These are phyloP conservation scores for Saccharomyces eubayanus DNA, from an alignment of 805 yeast species.

Conservation along the genomic window DNA sequence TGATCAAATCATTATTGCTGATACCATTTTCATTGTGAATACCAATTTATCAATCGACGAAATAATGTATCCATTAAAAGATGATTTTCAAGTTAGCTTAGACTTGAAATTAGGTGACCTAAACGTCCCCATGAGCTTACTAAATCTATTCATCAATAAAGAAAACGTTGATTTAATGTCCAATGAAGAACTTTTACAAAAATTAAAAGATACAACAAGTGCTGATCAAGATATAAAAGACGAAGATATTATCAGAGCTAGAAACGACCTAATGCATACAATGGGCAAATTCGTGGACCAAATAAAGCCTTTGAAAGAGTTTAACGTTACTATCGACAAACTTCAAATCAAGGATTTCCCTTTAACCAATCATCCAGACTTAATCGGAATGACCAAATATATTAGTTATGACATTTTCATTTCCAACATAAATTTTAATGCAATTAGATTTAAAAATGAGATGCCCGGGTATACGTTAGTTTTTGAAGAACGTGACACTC, in stretches of 20 bases:
- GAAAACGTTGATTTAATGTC: not conserved
- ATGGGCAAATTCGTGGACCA: slow-evolving; percentile 1
- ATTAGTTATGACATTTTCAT: slow-evolving; percentile 18
- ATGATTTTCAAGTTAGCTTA: slow-evolving; percentile 1
- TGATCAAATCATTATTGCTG: slow-evolving; percentile 4
- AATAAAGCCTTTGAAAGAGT: slow-evolving; percentile 9
- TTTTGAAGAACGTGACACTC: slow-evolving; percentile 36
- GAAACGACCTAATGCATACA: slow-evolving; percentile 3
- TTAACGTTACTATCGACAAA: slow-evolving; percentile 20
- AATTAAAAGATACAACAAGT: not conserved
- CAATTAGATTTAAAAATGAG: slow-evolving; percentile 25
- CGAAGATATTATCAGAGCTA: slow-evolving; percentile 1
- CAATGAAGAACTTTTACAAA: slow-evolving; percentile 1
- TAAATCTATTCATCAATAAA: not conserved
- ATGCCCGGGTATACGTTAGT: slow-evolving; percentile 42
- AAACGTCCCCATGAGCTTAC: slow-evolving; percentile 10
- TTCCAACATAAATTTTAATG: slow-evolving; percentile 22
- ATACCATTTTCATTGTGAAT: slow-evolving; percentile 4
- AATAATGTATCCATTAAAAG: slow-evolving; percentile 6
- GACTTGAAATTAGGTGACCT: slow-evolving; percentile 21
- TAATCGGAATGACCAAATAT: slow-evolving; percentile 15
- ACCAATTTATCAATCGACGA: slow-evolving; percentile 1
- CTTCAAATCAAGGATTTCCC: slow-evolving; percentile 16
- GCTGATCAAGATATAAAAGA: not conserved
- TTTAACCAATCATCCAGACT: slow-evolving; percentile 14